Percentiles rank a stretch among this genome's conserved stretches.
These are phyloP conservation scores for Monilinia fructicola DNA, from an alignment of 2,329 filamentous ascomycete genomes.

Conservation along the genomic window DNA sequence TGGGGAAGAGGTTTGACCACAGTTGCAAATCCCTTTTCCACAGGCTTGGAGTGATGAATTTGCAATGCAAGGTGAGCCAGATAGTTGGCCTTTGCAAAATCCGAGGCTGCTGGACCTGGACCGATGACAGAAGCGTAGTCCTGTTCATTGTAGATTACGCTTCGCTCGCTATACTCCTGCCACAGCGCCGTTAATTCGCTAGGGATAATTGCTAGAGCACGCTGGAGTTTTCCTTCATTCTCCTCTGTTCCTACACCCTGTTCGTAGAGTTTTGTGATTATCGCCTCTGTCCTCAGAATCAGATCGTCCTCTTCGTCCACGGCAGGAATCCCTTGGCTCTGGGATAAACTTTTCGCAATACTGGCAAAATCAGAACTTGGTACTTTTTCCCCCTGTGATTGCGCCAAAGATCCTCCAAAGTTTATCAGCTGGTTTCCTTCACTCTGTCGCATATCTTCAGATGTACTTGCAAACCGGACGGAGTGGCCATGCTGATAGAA, in stretches of 20 bases:
- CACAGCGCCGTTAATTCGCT: slow-evolving; percentile 55
- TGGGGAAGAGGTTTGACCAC: slow-evolving; percentile 63
- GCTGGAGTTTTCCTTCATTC: slow-evolving; percentile 56
- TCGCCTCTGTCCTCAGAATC: slow-evolving; percentile 72
- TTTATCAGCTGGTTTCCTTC: slow-evolving; percentile 24
- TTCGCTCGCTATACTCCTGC: slow-evolving; percentile 50
- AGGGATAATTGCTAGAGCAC: slow-evolving; percentile 55
- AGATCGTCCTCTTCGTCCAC: slow-evolving; percentile 70
- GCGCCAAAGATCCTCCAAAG: slow-evolving; percentile 28
- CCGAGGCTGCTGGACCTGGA: slow-evolving; percentile 58
- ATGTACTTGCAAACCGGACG: slow-evolving; percentile 39
- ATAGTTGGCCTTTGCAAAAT: slow-evolving; percentile 74
- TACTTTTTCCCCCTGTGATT: slow-evolving; percentile 22
- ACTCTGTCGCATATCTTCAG: slow-evolving; percentile 28
- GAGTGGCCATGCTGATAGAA: slow-evolving; percentile 49
- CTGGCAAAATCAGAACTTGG: slow-evolving; percentile 52
- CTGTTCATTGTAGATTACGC: slow-evolving; percentile 49
- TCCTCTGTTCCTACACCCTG: slow-evolving; percentile 58
- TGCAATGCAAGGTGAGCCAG: slow-evolving; percentile 75
- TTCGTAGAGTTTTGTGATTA: slow-evolving; percentile 65
- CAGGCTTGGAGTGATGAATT: slow-evolving; percentile 68
- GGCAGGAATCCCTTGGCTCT: slow-evolving; percentile 55
- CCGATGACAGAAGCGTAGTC: slow-evolving; percentile 63
- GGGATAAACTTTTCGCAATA: slow-evolving; percentile 70
- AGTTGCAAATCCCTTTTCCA: slow-evolving; percentile 27